Percentiles rank a stretch among this genome's conserved stretches.
phyloP scores from a whole-genome alignment of 2,329 filamentous ascomycete genomes.

The Polytolypa hystricis region DNA sequence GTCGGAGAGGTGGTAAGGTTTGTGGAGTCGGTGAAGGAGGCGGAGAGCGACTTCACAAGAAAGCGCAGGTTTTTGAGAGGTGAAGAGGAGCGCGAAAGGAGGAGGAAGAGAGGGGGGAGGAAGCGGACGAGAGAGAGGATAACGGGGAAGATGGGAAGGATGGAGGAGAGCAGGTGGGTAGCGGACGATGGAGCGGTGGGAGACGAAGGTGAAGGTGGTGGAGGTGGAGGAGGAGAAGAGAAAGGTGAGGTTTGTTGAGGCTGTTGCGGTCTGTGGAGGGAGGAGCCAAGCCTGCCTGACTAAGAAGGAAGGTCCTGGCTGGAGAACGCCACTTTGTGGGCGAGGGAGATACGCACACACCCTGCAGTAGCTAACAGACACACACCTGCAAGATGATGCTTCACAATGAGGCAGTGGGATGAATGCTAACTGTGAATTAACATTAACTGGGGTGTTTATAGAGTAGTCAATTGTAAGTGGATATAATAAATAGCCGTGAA shows the following conservation, averaged over 20 bases:
- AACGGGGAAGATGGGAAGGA: conserved; percentile 10
- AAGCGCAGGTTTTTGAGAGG: no score
- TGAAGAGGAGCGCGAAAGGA: conserved; percentile 15
- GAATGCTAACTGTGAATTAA: no score
- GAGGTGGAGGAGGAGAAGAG: conserved; percentile 7
- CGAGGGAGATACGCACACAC: no score
- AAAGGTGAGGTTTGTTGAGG: conserved; percentile 8
- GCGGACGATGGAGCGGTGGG: conserved; percentile 9
- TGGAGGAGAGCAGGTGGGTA: conserved; percentile 13
- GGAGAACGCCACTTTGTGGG: no score
- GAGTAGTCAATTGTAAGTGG: no score
- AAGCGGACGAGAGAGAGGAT: conserved; percentile 14
- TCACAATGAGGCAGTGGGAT: no score
- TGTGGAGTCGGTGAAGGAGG: conserved; percentile 10
- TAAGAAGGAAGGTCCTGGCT: not conserved
- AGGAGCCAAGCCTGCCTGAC: no score
- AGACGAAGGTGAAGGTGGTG: conserved; percentile 15
- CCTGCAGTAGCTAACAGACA: no score
- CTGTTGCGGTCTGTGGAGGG: no score
- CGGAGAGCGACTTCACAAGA: conserved; percentile 14
- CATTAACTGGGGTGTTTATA: no score
- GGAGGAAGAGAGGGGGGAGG: conserved; percentile 15
- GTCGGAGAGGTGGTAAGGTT: conserved; percentile 7
- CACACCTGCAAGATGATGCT: no score
- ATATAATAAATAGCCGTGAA: no score